Percentiles rank a stretch among this genome's conserved stretches.
phyloP scores from a whole-genome alignment of 768 basidiomycete genomes.

The Suillus americanus region DNA sequence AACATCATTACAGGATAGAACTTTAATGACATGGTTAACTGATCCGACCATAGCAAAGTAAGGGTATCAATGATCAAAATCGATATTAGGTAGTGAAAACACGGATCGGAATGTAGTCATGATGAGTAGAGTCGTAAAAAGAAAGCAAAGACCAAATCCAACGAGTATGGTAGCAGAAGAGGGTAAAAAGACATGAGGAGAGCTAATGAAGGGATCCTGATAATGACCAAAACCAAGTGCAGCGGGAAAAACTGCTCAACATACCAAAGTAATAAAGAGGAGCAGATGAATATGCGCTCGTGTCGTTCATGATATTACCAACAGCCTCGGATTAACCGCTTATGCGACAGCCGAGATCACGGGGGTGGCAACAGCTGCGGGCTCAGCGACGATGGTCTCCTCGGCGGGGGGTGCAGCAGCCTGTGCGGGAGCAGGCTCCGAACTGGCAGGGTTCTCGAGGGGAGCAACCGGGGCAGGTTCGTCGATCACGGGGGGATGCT shows the following conservation, averaged over 20 bases:
- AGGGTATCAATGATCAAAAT: slow-evolving; percentile 60
- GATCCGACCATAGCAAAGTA: slow-evolving; percentile 30
- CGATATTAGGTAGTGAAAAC: slow-evolving; percentile 66
- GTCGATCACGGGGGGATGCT: slow-evolving; percentile 87
- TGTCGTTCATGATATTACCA: slow-evolving; percentile 45
- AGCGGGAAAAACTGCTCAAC: slow-evolving; percentile 35
- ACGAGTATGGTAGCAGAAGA: slow-evolving; percentile 43
- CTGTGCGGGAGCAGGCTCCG: slow-evolving; percentile 38
- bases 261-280: slow-evolving; percentile 33
- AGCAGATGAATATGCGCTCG: slow-evolving; percentile 35
- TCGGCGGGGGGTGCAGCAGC: slow-evolving; percentile 31
- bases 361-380: slow-evolving; percentile 53
- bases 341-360: slow-evolving; percentile 83
- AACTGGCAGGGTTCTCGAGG: slow-evolving; percentile 73
- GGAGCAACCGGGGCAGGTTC: slow-evolving; percentile 81
- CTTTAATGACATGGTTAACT: slow-evolving; percentile 32
- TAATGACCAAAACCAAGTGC: slow-evolving; percentile 38
- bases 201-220: slow-evolving; percentile 29
- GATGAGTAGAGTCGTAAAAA: slow-evolving; percentile 56
- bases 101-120: slow-evolving; percentile 60
- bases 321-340: slow-evolving; percentile 28
- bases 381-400: slow-evolving; percentile 24
- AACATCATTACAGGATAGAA: slow-evolving; percentile 31
- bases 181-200: slow-evolving; percentile 31
- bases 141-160: slow-evolving; percentile 62